Evolutionary conservation across 2,329 filamentous ascomycete species (phyloP).

Genomic region (Colletotrichum tanaceti): DNA sequence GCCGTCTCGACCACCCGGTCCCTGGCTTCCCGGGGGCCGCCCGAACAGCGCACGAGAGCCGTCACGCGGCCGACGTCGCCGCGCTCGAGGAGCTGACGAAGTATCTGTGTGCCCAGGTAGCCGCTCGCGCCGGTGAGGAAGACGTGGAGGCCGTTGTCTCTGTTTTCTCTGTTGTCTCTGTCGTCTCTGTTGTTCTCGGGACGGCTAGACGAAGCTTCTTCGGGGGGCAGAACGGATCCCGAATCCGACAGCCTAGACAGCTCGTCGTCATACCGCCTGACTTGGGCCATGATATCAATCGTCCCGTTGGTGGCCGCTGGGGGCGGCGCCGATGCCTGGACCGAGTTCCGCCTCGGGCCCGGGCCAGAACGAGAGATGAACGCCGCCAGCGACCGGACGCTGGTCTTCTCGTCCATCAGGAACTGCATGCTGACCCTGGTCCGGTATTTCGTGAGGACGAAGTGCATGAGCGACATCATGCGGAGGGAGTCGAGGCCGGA

Average conservation of each 20-base stretch:
- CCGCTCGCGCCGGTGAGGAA: slow-evolving; percentile 26
- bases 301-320: accelerated
- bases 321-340: accelerated
- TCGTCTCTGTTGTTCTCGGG: neutral
- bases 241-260: neutral
- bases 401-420: slow-evolving; percentile 29
- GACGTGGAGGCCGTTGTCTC: neutral
- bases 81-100: slow-evolving; percentile 18
- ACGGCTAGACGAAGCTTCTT: too few species aligned
- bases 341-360: too few species aligned
- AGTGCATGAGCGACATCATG: slow-evolving; percentile 39
- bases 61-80: neutral
- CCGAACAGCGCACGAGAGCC: slow-evolving; percentile 7
- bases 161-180: too few species aligned
- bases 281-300: slow-evolving; percentile 9
- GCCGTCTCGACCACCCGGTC: slow-evolving; percentile 6
- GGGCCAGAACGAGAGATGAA: neutral
- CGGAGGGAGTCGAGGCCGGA: slow-evolving; percentile 32
- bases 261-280: slow-evolving; percentile 1
- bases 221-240: too few species aligned
- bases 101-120: slow-evolving; percentile 28
- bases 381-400: slow-evolving; percentile 14
- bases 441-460: slow-evolving; percentile 9
- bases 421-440: slow-evolving; percentile 29
- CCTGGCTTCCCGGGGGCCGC: neutral